Evolutionary conservation across 1,284 basidiomycete genomes (phyloP).

Genomic region (Ustilago xerochloae): DNA sequence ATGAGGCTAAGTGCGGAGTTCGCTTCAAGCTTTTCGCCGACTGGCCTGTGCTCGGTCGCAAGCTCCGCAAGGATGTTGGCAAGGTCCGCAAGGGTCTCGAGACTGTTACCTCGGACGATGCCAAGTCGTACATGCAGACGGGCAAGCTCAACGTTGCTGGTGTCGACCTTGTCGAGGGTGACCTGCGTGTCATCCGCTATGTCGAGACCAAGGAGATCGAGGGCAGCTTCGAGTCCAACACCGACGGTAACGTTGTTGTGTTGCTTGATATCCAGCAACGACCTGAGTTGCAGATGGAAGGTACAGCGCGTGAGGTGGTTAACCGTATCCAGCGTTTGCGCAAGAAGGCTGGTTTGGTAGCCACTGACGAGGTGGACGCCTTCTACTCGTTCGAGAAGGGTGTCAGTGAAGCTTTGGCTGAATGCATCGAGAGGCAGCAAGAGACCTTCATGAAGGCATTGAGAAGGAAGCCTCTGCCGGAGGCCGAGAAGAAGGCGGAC

Average conservation of each 20-base stretch:
- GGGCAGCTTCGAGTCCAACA: slow-evolving; percentile 81
- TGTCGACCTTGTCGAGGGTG: slow-evolving; percentile 87
- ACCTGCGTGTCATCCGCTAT: slow-evolving; percentile 89
- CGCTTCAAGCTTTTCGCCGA: slow-evolving; percentile 92
- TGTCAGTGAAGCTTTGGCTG: slow-evolving; percentile 73
- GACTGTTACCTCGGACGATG: slow-evolving; percentile 80
- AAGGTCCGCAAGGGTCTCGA: slow-evolving; percentile 91
- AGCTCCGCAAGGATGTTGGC: slow-evolving; percentile 90
- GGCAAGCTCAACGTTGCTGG: slow-evolving; percentile 88
- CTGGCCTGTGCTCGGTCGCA: slow-evolving; percentile 92
- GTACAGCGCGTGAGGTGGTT: slow-evolving; percentile 87
- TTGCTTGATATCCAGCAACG: slow-evolving; percentile 89
- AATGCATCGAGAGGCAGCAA: slow-evolving; percentile 78
- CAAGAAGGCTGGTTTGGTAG: slow-evolving; percentile 93
- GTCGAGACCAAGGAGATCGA: slow-evolving; percentile 75
- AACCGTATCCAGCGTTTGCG: slow-evolving; percentile 95
- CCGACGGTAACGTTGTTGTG: slow-evolving; percentile 93
- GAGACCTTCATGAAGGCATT: slow-evolving; percentile 83
- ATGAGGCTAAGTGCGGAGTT: slow-evolving; percentile 87
- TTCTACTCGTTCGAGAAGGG: slow-evolving; percentile 85
- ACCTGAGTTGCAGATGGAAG: slow-evolving; percentile 86
- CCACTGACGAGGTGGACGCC: slow-evolving; percentile 91
- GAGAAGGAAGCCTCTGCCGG: slow-evolving; percentile 71
- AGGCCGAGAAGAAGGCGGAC: slow-evolving; percentile 68
- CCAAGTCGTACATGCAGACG: slow-evolving; percentile 81